Evolutionary conservation across 169 alveolate species (phyloP).

Genomic region (Plasmodium blacklocki): DNA sequence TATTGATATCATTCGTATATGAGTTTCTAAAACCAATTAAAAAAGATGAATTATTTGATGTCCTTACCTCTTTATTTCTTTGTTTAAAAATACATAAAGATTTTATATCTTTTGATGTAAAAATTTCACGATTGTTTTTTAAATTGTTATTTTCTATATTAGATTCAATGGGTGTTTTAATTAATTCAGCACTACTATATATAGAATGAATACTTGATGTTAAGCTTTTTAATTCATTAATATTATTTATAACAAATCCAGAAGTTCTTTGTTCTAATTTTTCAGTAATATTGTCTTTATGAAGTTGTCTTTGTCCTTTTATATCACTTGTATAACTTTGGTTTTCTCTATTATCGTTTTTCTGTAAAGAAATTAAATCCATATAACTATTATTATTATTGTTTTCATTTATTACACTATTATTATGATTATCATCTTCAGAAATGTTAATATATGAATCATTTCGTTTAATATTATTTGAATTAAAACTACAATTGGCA

Average conservation of each 20-base stretch:
- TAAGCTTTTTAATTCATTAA: constrained; percentile 38
- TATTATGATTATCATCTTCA: constrained; percentile 11
- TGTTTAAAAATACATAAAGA: constrained; percentile 32
- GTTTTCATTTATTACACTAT: constrained; percentile 2
- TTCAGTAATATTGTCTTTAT: neutral
- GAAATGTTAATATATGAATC: constrained; percentile 32
- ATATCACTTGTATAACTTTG: neutral
- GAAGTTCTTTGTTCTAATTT: neutral
- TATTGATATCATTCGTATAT: constrained; percentile 17
- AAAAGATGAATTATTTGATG: constrained; percentile 25
- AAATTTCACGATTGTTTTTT: constrained; percentile 3
- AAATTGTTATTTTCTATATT: constrained; percentile 34
- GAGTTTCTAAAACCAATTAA: constrained; percentile 6
- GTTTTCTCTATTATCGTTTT: constrained; percentile 12
- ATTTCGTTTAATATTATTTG: constrained; percentile 58
- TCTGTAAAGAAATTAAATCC: constrained; percentile 31
- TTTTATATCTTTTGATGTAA: constrained; percentile 6
- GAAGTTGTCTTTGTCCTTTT: neutral
- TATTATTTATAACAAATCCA: constrained; percentile 10
- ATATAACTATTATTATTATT: constrained; percentile 29
- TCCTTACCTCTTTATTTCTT: constrained; percentile 12
- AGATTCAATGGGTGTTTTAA: constrained; percentile 56
- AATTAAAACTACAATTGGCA: constrained; percentile 18
- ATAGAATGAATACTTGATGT: constrained; percentile 53
- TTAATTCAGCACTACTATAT: constrained; percentile 20